Evolutionary conservation across 2,329 filamentous ascomycete genomes (phyloP), one percentile per base, ranked within the genome.

Genomic region (Apiospora marii): DNA sequence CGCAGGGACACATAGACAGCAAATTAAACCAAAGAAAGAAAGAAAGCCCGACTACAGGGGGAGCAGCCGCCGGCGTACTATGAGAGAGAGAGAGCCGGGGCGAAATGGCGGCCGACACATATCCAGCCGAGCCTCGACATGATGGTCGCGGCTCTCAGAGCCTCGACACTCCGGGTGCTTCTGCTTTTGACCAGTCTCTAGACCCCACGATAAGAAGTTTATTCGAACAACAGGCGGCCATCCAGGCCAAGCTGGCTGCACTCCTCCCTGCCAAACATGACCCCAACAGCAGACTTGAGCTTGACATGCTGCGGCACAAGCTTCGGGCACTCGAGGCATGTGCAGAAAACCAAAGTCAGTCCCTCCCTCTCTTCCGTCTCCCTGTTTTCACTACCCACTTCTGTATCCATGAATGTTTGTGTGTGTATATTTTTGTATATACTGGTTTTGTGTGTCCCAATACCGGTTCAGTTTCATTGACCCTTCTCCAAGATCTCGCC

Each of bases 271-370:
- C 82, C 75, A 86, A 84, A 75, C 85, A 86, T 81, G 83, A 83
- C 68, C 82, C 85, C 70, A 85, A 88, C 78, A 80, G 84, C 75
- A 84, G 83, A 74, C 74, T 84, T 68, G 88, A 90, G 81, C 81
- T 89, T 41, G 83, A 85, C 70, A 88, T 89, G 86, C 81, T 91
- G 76, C 87, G 86, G 73, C 85, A 88, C 80, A 90, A 90, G 80
- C 81, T 87, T 71, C 85, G 83, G 72, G 83, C 85, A 61, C 81
- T 90, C 72, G 84, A 86, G 76, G 80, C 81, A 71, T 86, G 87
- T 79, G 84, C 84, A 70, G 82, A 85, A 74, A 84, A 83, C 73
- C 84, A 88, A 77, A 84, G 88, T 90, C 82, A 82, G 85, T 82
- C 77, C 12, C 19, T 41, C 58, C 12, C 58, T 49, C 61, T 67